Base-by-base conservation (phyloP, 2,329 filamentous ascomycete genomes). In the Claviceps maximensis region DNA sequence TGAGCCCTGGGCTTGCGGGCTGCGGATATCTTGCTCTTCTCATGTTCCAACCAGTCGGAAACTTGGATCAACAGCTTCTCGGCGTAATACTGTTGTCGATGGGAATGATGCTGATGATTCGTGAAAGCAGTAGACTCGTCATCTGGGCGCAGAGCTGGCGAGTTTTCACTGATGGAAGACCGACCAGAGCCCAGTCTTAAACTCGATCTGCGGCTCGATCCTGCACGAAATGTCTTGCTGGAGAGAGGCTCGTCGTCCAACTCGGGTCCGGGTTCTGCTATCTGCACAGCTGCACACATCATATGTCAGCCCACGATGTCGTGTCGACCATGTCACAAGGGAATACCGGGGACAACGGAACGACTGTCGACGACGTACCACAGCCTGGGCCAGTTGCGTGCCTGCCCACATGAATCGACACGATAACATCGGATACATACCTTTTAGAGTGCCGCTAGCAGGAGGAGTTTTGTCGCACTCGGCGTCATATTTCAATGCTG, bases 1-100 rank as follows among this genome's bases (percentile, higher is more conserved):
- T 62, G 63, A 66, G 72, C 55, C 50, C 49, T 55, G 33, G 33
- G 29, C 36, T 52, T 57, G 29, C 52, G 55, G 10, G 75, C 74
- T 10, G 74, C 68, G 41, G 77, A 76, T 60, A 82, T 81, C 33
- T 74, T 70, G 62, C 84, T 86, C 63, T 84, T 86, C 69, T 96
- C 89, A 49, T 84, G 79, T 60, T 90, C 82, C 41, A 96, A 71
- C 91, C 91, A 97, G 58, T 87, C 82, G 27, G 80, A 77, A 15
- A 96, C 82, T 63, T 94, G 87, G 21, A 82, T 76, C 29, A 93
- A 69, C 8, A 94, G 68, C 57, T 75, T 78, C 59, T 82, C 73
- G 51, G 73, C 73, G 49, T 72, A 67, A 53, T 73, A 70, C 52
- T 67, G 66, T 31, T 65, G 65, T 19, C 62, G 64, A 54, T 67